Conservation (phyloP, 2,329 filamentous ascomycete species). For the Alternaria conjuncta region DNA sequence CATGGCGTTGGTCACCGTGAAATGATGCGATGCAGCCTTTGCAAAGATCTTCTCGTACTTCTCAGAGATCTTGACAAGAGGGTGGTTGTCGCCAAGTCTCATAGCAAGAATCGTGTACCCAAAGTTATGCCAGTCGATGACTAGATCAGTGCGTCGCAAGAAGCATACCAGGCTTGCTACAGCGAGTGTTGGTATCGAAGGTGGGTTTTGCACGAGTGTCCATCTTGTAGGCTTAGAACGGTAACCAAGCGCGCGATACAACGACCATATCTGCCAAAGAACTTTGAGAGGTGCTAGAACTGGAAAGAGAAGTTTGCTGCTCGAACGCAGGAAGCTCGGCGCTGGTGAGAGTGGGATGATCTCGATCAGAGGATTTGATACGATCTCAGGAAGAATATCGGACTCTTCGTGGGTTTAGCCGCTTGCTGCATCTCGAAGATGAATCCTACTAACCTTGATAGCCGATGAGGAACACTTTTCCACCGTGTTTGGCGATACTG, state of each 20-base stretch:
- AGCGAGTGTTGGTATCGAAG: constrained; percentile 88
- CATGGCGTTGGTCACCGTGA: constrained; percentile 93
- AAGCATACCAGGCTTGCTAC: constrained; percentile 75
- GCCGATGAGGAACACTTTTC: constrained; percentile 82
- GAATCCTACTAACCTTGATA: constrained; percentile 69
- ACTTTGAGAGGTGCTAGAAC: constrained; percentile 84
- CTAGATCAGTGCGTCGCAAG: constrained; percentile 77
- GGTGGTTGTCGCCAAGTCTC: constrained; percentile 68
- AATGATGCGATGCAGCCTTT: constrained; percentile 72
- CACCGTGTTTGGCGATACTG: constrained; percentile 84
- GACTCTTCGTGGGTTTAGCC: constrained; percentile 64
- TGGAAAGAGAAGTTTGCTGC: constrained; percentile 76
- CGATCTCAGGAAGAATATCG: constrained; percentile 77
- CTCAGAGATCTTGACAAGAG: constrained; percentile 77
- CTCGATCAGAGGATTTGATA: constrained; percentile 70
- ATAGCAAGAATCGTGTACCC: constrained; percentile 88
- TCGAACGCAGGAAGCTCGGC: constrained; percentile 70
- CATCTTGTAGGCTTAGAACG: constrained; percentile 75
- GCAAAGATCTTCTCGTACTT: constrained; percentile 79
- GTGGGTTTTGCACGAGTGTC: constrained; percentile 93
- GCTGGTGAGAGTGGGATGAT: constrained; percentile 74
- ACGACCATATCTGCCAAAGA: constrained; percentile 75
- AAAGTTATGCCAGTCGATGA: constrained; percentile 99
- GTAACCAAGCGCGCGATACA: constrained; percentile 78
- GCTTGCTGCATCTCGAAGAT: neutral